Evolutionary conservation across 495 filamentous ascomycete species (phyloP), one percentile per base, ranked within the genome.

Genomic region (Ramalina intermedia): DNA sequence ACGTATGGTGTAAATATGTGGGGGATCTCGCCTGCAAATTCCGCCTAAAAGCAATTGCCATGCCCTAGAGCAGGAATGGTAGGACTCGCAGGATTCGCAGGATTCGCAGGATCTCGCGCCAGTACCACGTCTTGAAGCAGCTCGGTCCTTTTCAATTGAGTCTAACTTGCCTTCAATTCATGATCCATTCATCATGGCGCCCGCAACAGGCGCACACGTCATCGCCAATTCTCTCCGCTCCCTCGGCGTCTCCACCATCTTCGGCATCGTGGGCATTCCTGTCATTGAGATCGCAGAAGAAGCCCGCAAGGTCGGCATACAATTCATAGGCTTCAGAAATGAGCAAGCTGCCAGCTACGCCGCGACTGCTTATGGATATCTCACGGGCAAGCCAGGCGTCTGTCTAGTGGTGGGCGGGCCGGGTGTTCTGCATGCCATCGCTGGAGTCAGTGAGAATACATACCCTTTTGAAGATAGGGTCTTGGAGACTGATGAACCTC

Each of bases 271-370:
- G 4, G 79, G 79, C 29, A 77, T 82, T 41, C 79, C 79, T 11
- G 72, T 81, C 3, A 76, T 79, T 29, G 74, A 81, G 43, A 78
- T 81, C 20, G 78, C 76, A 26, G 76, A 81, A 58, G 73, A 79
- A 48, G 75, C 70, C 35, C 74, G 80, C 52, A 72, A 76, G 29
- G 57, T 79, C 26, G 77, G 78, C 2, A 80, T 83, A 51, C 71
- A 75, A 26, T 82, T 81, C 60, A 73, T 82, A 41, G 77, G 67
- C 33, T 82, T 83, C 56, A 62, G 79, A 14, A 83, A 83, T 48
- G 79, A 83, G 50, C 79, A 83, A 58, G 72, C 79, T 11, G 77
- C 76, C 18, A 69, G 69, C 49, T 81, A 81, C 66, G 76, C 78
- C 3, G 78, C 78, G 3, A 74, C 69, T 48, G 75, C 73, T 2